Evolutionary conservation across 2,329 filamentous ascomycete genomes (phyloP).

Genomic region (Stromatinia cepivora): DNA sequence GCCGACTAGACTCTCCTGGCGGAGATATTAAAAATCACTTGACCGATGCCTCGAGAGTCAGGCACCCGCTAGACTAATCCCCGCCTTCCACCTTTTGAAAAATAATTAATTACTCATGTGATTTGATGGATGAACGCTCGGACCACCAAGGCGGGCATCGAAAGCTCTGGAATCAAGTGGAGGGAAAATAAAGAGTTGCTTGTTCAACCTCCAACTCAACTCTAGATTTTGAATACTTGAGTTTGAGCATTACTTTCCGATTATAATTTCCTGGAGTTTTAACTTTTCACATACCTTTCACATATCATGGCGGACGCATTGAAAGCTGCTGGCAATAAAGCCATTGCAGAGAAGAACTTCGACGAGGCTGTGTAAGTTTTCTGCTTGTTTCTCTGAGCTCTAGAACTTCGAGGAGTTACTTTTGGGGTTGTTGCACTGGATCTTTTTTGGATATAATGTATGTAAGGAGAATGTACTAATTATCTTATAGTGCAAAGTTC

Average conservation of each 20-base stretch:
- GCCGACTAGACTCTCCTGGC: too few species aligned
- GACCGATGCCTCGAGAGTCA: too few species aligned
- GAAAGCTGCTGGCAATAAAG: conserved; percentile 97
- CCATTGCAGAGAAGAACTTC: conserved; percentile 97
- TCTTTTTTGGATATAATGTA: background rate
- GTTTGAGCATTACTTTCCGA: background rate
- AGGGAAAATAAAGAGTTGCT: conserved; percentile 21
- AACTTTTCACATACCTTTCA: background rate
- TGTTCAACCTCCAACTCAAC: background rate
- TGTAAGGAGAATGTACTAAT: conserved; percentile 25
- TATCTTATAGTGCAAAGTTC: conserved; percentile 76
- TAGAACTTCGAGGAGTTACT: background rate
- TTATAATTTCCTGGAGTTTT: background rate
- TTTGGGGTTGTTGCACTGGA: background rate
- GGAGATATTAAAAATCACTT: too few species aligned
- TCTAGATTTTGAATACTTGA: background rate
- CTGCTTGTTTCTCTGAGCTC: conserved; percentile 27
- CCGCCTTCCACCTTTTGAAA: background rate
- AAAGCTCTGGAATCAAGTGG: conserved; percentile 20
- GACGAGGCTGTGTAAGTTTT: conserved; percentile 84
- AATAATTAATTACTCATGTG: conserved; percentile 3
- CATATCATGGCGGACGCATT: conserved; percentile 59
- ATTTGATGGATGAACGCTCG: conserved; percentile 8
- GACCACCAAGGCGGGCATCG: conserved; percentile 15
- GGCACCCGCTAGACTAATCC: too few species aligned